Base-by-base conservation (phyloP, 768 basidiomycete genomes). In the Coprinellus aureogranulatus region DNA sequence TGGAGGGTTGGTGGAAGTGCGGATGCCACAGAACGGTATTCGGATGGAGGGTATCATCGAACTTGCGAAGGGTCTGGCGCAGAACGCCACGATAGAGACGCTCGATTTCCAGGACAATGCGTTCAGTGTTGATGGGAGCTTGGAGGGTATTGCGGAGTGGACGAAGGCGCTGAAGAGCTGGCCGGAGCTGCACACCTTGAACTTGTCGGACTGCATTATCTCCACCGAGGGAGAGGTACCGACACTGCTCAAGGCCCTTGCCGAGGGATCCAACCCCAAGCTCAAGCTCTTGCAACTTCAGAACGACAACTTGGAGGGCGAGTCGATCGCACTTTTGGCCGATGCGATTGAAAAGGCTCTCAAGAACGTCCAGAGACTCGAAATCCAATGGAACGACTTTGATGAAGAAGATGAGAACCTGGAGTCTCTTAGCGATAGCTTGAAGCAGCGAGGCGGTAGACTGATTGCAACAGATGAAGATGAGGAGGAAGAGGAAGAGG, bases 1-100 rank as follows among this genome's bases (percentile, higher is more conserved):
- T 67, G 86, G 83, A 6, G 85, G 85, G 5, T 81, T 99, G 30
- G 77, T 77, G 53, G 92, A 97, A 62, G 88, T 98, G 28, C 83
- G 90, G 57, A 88, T 98, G 87, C 90, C 92, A n/a, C 95, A 98
- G 78, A 98, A 99, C 67, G 97, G 96, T 4, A 98, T 99, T 64
- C 81, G 94, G 61, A 92, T 92, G 87, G 88, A 88, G 57, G 97
- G 97, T 3, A 89, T 96, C 66, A 81, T 81, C 9, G 82, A 84
- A 11, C 83, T 99, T 23, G 90, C 92, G 4, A 68, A 72, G 23
- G 96, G 94, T 3, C 72, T 99, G 30, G 70, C 84, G 12, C 78
- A 86, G 55, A 89, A 88, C 68, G 74, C 78, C 2, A 74, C 78
- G 41, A 76, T 99, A 52, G 77, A 85, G 65, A 75, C 86, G 61